Evolutionary conservation across 805 yeast genomes (phyloP).

Genomic region (Lachancea dasiensis): DNA sequence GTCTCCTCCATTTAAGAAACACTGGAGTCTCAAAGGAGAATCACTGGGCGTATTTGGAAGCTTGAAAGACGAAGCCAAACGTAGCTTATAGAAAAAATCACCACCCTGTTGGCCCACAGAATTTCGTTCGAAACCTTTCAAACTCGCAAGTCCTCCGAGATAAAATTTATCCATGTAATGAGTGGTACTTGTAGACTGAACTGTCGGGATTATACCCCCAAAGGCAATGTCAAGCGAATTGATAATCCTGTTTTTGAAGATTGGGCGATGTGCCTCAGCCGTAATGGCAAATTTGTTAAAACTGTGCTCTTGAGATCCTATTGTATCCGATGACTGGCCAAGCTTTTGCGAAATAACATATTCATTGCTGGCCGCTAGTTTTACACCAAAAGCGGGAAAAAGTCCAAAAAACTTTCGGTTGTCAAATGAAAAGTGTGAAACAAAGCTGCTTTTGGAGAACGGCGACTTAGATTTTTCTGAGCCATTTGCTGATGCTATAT

Average conservation of each 20-base stretch:
- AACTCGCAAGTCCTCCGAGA: slow-evolving; percentile 59
- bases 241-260: slow-evolving; percentile 42
- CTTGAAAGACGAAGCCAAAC: slow-evolving; percentile 45
- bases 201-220: slow-evolving; percentile 44
- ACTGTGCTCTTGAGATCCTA: slow-evolving; percentile 22
- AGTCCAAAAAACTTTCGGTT: slow-evolving; percentile 38
- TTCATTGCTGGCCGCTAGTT: slow-evolving; percentile 40
- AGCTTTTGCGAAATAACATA: slow-evolving; percentile 34
- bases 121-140: slow-evolving; percentile 59
- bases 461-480: slow-evolving; percentile 40
- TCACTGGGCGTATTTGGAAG: slow-evolving; percentile 43
- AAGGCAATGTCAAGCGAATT: slow-evolving; percentile 40
- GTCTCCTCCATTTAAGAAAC: slow-evolving; percentile 56
- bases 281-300: slow-evolving; percentile 28
- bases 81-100: slow-evolving; percentile 42
- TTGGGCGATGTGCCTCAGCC: slow-evolving; percentile 33
- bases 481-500: slow-evolving; percentile 37
- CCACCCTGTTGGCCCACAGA: slow-evolving; percentile 62
- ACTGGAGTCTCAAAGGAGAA: slow-evolving; percentile 54
- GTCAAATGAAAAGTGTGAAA: slow-evolving; percentile 38
- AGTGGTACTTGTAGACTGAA: slow-evolving; percentile 29
- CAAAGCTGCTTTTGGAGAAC: slow-evolving; percentile 48
- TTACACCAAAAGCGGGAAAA: slow-evolving; percentile 44
- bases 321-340: slow-evolving; percentile 28
- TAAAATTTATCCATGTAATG: slow-evolving; percentile 68